Evolutionary conservation across 257 asterid genomes (phyloP), one percentile per base, ranked within the genome.

Genomic region (Solanum appendiculatum): DNA sequence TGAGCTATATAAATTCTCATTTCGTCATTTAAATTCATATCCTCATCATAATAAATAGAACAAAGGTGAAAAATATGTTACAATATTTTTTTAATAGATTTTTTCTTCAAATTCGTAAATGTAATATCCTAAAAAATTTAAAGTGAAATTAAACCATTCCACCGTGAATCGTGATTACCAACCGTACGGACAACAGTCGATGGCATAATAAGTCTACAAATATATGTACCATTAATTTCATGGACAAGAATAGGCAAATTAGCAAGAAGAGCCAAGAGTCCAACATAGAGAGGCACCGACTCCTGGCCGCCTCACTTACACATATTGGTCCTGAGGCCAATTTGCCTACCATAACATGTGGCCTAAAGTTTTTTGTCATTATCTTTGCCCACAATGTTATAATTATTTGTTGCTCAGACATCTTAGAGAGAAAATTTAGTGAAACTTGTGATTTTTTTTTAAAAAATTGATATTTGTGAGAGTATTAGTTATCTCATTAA

Each of bases 201-300:
- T 70, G 78, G 42, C 33, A 54, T 48, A 33, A 27, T 12, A 68
- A 25, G 11, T 20, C 13, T 7, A 21, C 70, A 20, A 7, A 2
- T 69, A 34, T 33, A 15, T 2, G 25, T 33, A 69, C 77, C 37
- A 66, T 66, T 27, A 13, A 66, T 66, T 66, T 66, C 74, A 33
- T 5, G 25, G 6, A 34, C 23, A 6, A 14, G 25, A 73, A 73
- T 5, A 34, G 27, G 80, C 63, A 44, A 27, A 44, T 42, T 36
- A 72, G 29, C 83, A 23, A 25, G 85, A 85, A 84, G 86, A 86
- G 86, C 84, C 89, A 84, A 89, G 88, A 51, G 89, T 81, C 39
- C 23, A 40, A 77, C 60, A 44, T 9, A 42, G 80, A 86, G 54
- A 72, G 66, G 23, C 82, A 63, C 36, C 31, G 37, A 66, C 83